These are phyloP conservation scores for Parasitella parasitica DNA, from an alignment of 371 early-diverging fungal genomes.

Conservation along the genomic window DNA sequence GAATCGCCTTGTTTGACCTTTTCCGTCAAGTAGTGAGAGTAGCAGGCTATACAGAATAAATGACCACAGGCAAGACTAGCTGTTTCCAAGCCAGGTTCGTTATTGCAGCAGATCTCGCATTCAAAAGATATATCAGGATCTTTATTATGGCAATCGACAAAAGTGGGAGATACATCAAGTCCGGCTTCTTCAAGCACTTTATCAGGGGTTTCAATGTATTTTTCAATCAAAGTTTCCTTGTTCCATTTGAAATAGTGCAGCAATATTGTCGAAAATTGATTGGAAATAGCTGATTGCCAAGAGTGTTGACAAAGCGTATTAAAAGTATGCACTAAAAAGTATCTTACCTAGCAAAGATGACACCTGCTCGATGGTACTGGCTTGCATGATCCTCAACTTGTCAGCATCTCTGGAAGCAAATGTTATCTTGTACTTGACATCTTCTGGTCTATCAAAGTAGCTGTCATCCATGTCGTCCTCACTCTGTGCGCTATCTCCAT, in stretches of 20 bases:
- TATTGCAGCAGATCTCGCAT: conserved; percentile 87
- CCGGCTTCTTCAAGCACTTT: conserved; percentile 72
- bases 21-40: conserved; percentile 72
- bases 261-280: conserved; percentile 63
- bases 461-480: neutral
- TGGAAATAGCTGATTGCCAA: conserved; percentile 48
- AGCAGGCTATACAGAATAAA: conserved; percentile 83
- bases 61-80: conserved; percentile 81
- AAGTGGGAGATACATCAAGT: conserved; percentile 29
- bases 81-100: conserved; percentile 54
- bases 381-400: conserved; percentile 30
- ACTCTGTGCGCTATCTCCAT: neutral
- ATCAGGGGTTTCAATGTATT: conserved; percentile 78
- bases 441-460: neutral
- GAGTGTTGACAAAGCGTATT: conserved; percentile 35
- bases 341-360: conserved; percentile 35
- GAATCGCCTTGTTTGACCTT: conserved; percentile 89
- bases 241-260: conserved; percentile 86
- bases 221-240: conserved; percentile 86
- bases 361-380: conserved; percentile 36
- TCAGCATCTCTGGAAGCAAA: conserved; percentile 13
- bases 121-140: conserved; percentile 66
- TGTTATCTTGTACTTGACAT: neutral
- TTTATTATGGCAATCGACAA: conserved; percentile 8
- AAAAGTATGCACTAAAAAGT: conserved; percentile 26